These are phyloP conservation scores for Claviceps arundinis DNA, from an alignment of 2,329 filamentous ascomycete genomes.

Conservation along the genomic window DNA sequence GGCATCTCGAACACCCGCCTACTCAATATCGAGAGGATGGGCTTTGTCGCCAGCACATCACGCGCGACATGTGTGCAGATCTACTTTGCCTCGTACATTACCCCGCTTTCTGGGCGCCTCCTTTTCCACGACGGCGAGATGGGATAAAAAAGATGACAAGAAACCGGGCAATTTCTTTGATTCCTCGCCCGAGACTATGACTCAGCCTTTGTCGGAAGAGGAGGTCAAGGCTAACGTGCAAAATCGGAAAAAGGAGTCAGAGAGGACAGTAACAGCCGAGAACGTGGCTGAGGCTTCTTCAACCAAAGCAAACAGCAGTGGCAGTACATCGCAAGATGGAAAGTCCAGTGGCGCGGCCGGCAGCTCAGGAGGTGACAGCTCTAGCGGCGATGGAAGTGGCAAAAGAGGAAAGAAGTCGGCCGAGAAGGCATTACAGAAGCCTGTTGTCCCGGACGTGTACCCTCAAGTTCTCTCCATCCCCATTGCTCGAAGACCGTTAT, in stretches of 20 bases:
- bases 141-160: conserved; percentile 24
- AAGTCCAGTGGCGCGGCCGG: conserved; percentile 27
- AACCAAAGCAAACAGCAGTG: conserved; percentile 29
- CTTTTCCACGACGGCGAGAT: conserved; percentile 23
- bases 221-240: conserved; percentile 38
- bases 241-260: conserved; percentile 27
- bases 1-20: conserved; percentile 13
- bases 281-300: conserved; percentile 31
- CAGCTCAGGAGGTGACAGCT: conserved; percentile 45
- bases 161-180: conserved; percentile 38
- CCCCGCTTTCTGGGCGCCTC: conserved; percentile 16
- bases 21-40: conserved; percentile 15
- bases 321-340: conserved; percentile 31
- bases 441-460: conserved; percentile 84
- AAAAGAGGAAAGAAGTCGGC: conserved; percentile 57
- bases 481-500: conserved; percentile 83
- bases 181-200: conserved; percentile 24
- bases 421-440: conserved; percentile 75
- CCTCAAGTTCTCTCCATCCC: conserved; percentile 96
- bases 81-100: conserved; percentile 17
- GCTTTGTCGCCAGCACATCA: conserved; percentile 15
- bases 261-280: conserved; percentile 32
- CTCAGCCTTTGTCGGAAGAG: conserved; percentile 38
- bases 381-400: conserved; percentile 42
- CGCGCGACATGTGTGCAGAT: conserved; percentile 19